Evolutionary conservation across 768 basidiomycete genomes (phyloP).

Genomic region (Serendipita sp.): DNA sequence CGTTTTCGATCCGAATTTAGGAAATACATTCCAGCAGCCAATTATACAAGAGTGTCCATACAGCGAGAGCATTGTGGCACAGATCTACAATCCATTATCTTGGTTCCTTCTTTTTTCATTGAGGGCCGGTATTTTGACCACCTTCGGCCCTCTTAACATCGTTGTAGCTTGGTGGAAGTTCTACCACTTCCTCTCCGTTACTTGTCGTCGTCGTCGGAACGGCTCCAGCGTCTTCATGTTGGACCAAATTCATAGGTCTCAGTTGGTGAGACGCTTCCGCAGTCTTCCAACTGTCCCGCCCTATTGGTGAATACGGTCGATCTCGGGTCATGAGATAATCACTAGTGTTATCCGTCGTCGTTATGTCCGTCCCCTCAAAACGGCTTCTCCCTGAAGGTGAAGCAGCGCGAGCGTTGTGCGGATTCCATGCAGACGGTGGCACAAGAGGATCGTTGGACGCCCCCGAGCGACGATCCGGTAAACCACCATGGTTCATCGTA

Average conservation of each 20-base stretch:
- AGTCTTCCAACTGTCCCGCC: background rate
- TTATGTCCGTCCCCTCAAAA: background rate
- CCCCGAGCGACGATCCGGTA: background rate
- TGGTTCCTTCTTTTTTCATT: too few species aligned
- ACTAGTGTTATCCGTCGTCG: background rate
- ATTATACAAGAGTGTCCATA: too few species aligned
- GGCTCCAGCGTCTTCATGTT: conserved; percentile 67
- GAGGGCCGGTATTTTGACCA: background rate
- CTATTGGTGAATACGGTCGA: background rate
- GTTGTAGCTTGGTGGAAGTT: conserved; percentile 72
- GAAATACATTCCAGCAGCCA: too few species aligned
- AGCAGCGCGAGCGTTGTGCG: background rate
- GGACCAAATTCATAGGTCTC: conserved; percentile 63
- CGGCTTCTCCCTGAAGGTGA: background rate
- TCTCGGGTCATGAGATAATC: background rate
- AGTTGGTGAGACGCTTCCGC: conserved; percentile 18
- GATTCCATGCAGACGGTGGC: background rate
- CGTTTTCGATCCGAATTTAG: too few species aligned
- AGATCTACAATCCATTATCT: too few species aligned
- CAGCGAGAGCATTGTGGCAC: too few species aligned
- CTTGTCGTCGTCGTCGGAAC: conserved; percentile 28
- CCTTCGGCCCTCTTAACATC: conserved; percentile 25
- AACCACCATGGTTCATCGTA: background rate
- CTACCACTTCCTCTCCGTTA: conserved; percentile 50
- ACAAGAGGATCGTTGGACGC: background rate